Evolutionary conservation across 179 eudicot genomes (phyloP), one percentile per base, ranked within the genome.

Genomic region (Camellia oleifera): DNA sequence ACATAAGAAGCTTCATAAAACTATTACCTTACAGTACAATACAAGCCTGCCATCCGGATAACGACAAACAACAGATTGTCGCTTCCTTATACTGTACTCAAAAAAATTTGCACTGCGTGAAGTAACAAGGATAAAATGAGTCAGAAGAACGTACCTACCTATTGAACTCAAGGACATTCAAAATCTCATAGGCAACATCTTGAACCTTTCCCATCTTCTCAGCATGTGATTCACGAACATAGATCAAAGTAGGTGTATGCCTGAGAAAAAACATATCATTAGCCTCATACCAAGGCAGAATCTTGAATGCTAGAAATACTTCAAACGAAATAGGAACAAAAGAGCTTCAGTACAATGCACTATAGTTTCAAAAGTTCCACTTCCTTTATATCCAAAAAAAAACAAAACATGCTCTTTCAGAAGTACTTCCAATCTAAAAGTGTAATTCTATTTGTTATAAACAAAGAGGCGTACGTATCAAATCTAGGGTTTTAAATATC

Each of bases 11-110:
- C 20, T 56, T 72, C 57, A 69, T 58, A 40, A 74, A 86, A 74
- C 50, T 44, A 72, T 77, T 85, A 92, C 98, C 94, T 95, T 95
- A 85, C 98, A 95, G 86, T 93, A 95, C 84, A 95, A 80, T 52
- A 95, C 97, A 85, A 95, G 93, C 85, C 95, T 90, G 40, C 97
- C 98, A 88, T 95, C 95, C 20, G 94, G 90, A 81, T 87, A 93
- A 58, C 95, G 94, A 79, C 98, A 95, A 75, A 95, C 88, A 78
- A 95, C 98, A 78, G 98, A 95, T 77, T 95, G 98, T 82, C 98
- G 94, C 85, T 93, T 95, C 90, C 98, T 86, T 32, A 94, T 89
- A 84, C 98, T 95, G 84, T 58, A 82, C n/a, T 69, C 73, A 54
- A 79, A 54, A 78, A 84, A 61, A 86, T 40, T 70, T 12, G 72